A percentile compares a stretch with the other conserved stretches of the same genome.
Conservation (phyloP, 2,329 filamentous ascomycete species). For the Nothophaeocryptopus gaeumannii region DNA sequence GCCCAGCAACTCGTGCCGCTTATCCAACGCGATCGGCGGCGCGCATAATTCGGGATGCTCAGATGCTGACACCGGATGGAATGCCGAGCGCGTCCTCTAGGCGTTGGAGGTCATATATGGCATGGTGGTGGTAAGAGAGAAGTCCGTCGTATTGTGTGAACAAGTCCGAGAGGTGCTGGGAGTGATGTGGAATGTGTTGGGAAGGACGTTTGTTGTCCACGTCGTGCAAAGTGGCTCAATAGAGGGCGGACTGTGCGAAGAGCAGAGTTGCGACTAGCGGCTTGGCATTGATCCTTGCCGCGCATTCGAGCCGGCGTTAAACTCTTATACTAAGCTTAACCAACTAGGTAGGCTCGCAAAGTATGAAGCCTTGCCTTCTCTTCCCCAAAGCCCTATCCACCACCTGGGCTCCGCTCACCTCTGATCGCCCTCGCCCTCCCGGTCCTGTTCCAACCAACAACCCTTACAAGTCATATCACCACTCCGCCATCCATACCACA, state of each 20-base stretch:
- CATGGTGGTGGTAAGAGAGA: background rate
- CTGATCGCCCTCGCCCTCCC: background rate
- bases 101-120: background rate
- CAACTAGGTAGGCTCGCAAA: no score
- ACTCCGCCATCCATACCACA: background rate
- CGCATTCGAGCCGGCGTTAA: no score
- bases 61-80: slow-evolving; percentile 1
- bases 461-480: no score
- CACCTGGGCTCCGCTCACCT: background rate
- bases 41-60: slow-evolving; percentile 1
- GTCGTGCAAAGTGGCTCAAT: background rate
- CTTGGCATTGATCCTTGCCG: no score
- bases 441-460: no score
- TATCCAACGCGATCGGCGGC: slow-evolving; percentile 12
- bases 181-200: background rate
- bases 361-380: no score
- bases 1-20: slow-evolving; percentile 12
- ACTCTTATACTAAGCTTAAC: no score
- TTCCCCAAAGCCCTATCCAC: no score
- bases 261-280: no score
- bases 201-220: background rate
- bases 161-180: background rate
- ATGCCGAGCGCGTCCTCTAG: background rate
- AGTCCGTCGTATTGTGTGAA: background rate
- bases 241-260: no score